Evolutionary conservation across 2,329 filamentous ascomycete genomes (phyloP).

Genomic region (Parastagonospora nodorum): DNA sequence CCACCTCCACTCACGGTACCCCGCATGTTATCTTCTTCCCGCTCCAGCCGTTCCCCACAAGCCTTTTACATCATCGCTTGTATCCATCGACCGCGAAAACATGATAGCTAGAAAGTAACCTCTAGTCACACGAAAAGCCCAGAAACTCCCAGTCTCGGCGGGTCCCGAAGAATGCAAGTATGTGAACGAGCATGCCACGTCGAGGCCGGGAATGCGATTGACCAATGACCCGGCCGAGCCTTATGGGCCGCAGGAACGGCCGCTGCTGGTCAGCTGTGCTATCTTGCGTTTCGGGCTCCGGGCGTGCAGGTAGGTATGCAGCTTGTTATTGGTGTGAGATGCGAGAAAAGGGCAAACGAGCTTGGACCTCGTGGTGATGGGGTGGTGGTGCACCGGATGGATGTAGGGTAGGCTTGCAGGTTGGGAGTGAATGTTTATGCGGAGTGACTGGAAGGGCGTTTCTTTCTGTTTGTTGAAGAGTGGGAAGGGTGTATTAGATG

Average conservation of each 20-base stretch:
- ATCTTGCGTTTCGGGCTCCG: background rate
- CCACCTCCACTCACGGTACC: too few relatives aligned
- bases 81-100: background rate
- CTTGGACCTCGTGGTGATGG: background rate
- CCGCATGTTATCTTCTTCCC: too few relatives aligned
- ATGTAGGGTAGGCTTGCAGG: too few relatives aligned
- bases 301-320: background rate
- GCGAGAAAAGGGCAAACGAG: too few relatives aligned
- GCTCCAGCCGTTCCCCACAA: too few relatives aligned
- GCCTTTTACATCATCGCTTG: too few relatives aligned
- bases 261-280: slow-evolving; percentile 13
- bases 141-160: slow-evolving; percentile 8
- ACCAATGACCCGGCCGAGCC: slow-evolving; percentile 3
- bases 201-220: slow-evolving; percentile 10
- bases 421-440: too few relatives aligned
- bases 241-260: slow-evolving; percentile 8
- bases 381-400: background rate
- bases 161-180: slow-evolving; percentile 4
- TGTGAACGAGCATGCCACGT: slow-evolving; percentile 15
- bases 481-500: too few relatives aligned
- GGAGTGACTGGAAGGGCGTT: too few relatives aligned
- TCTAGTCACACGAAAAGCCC: slow-evolving; percentile 3
- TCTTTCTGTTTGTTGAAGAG: too few relatives aligned
- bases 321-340: background rate
- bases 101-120: background rate